These are phyloP conservation scores for Rhododendron mucronatum DNA, from an alignment of 148 eudicot species.

Conservation along the genomic window DNA sequence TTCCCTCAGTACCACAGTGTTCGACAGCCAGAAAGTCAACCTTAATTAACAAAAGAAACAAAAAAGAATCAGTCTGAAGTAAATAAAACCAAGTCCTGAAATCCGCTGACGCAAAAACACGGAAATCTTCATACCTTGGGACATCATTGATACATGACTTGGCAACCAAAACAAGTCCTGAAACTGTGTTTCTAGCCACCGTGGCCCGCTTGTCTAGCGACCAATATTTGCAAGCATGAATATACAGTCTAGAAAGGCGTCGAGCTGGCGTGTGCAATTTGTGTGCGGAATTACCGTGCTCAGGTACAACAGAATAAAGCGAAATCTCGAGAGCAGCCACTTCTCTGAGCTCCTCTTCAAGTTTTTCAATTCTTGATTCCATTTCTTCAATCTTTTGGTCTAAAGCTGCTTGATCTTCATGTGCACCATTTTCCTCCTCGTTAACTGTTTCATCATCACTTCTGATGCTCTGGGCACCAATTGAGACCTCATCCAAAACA, in stretches of 20 bases:
- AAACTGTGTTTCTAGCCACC: constrained; percentile 61
- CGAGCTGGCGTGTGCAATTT: constrained; percentile 91
- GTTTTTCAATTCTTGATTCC: constrained; percentile 63
- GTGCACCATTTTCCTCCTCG: constrained; percentile 24
- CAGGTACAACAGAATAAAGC: constrained; percentile 72
- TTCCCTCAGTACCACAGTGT: constrained; percentile 73
- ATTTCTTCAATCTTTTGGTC: constrained; percentile 47
- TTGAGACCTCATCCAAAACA: constrained; percentile 48
- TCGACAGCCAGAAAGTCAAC: constrained; percentile 90
- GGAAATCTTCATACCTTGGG: constrained; percentile 47
- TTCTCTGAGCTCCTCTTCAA: constrained; percentile 80
- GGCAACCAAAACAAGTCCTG: constrained; percentile 81
- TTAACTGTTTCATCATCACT: constrained; percentile 41
- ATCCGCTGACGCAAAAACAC: background rate
- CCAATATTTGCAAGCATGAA: constrained; percentile 79
- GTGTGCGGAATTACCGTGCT: constrained; percentile 89
- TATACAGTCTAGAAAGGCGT: constrained; percentile 75
- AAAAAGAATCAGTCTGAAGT: constrained; percentile 2
- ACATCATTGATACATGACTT: constrained; percentile 83
- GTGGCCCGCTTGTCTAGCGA: constrained; percentile 59
- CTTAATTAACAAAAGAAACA: constrained; percentile 35
- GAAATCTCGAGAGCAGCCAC: constrained; percentile 90
- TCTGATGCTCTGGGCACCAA: constrained; percentile 32
- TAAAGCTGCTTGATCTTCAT: constrained; percentile 29
- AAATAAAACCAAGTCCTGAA: background rate